Base-by-base conservation (phyloP, 1,284 basidiomycete species). In the Inonotus obliquus region DNA sequence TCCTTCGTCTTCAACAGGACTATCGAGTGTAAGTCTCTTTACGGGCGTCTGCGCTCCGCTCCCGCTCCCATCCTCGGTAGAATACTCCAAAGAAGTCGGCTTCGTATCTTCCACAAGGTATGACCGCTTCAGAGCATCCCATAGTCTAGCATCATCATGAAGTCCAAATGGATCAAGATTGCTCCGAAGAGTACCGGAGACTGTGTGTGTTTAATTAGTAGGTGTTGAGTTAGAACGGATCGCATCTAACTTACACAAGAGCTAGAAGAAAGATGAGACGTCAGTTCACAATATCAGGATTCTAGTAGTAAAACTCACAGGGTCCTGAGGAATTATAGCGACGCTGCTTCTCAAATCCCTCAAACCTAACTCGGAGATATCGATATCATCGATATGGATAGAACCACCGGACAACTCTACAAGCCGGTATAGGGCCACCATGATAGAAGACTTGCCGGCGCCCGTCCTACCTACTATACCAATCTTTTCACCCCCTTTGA, bases 241-340 rank as follows among this genome's bases (percentile, higher is more conserved):
- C n/a, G 48, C 38, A n/a, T 41, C 11, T 39, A 29, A 64, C 51
- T 39, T 60, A 69, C 67, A 72, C 55, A 69, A 65, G 32, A 68
- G 65, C 61, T 55, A 54, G 27, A 32, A 21, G 66, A 48, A 51
- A 2, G 52, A 58, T 39, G 39, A 48, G n/a, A 49, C 59, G 29
- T 52, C 38, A 53, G 55, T 38, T 21, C 41, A 6, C 41, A 35
- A 23, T 10, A 48, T 14, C 44, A 32, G 29, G 47, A 54, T 44
- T 58, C 14, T 17, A 29, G 23, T 13, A 14, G 47, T 37, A 29
- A 65, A 61, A 35, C 64, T 76, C 71, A 92, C 89, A 55, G 87
- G 85, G 66, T 97, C 95, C 72, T 97, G 94, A 9, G 94, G 94
- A 64, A 98, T 96, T 69, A 97, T 87, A 1, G 94, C 80, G n/a